Evolutionary conservation across 805 yeast species (phyloP).

Genomic region (Metschnikowia drakensbergensis): DNA sequence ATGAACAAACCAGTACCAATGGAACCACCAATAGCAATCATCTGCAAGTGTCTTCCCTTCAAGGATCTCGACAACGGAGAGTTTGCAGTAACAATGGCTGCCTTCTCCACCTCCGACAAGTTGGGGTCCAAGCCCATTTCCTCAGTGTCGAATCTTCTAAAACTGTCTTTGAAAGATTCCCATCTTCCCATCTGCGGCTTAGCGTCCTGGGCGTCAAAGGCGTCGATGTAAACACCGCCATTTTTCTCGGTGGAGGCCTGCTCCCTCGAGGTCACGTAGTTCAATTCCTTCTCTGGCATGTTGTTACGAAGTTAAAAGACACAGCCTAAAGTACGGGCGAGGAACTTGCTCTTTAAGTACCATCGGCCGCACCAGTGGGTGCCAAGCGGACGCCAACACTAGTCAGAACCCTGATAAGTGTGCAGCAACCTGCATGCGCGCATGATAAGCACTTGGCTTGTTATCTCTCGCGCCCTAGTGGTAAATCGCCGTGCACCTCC

Average conservation of each 20-base stretch:
- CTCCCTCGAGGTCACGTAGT: constrained; percentile 37
- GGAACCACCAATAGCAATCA: constrained; percentile 82
- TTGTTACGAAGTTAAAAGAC: not conserved
- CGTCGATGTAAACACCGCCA: constrained; percentile 37
- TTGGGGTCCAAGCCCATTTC: constrained; percentile 44
- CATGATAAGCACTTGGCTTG: constrained; percentile 3
- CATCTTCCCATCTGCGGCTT: constrained; percentile 15
- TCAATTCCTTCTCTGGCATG: constrained; percentile 42
- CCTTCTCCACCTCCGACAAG: constrained; percentile 40
- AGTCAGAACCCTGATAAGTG: not conserved
- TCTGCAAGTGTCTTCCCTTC: constrained; percentile 58
- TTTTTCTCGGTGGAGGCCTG: constrained; percentile 33
- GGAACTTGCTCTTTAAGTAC: not conserved
- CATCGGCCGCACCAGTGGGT: not conserved
- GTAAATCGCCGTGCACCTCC: constrained; percentile 5
- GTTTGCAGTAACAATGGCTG: constrained; percentile 47
- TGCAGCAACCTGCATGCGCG: constrained; percentile 1
- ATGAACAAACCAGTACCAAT: constrained; percentile 83
- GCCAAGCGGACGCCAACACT: not conserved
- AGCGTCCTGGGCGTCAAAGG: constrained; percentile 21
- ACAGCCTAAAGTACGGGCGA: not conserved
- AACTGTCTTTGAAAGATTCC: constrained; percentile 27
- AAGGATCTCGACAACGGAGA: constrained; percentile 56
- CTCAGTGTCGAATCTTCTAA: constrained; percentile 28
- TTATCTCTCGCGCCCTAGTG: constrained; percentile 4